Conservation (phyloP, 2,329 filamentous ascomycete genomes). For the Helminthosporium solani region DNA sequence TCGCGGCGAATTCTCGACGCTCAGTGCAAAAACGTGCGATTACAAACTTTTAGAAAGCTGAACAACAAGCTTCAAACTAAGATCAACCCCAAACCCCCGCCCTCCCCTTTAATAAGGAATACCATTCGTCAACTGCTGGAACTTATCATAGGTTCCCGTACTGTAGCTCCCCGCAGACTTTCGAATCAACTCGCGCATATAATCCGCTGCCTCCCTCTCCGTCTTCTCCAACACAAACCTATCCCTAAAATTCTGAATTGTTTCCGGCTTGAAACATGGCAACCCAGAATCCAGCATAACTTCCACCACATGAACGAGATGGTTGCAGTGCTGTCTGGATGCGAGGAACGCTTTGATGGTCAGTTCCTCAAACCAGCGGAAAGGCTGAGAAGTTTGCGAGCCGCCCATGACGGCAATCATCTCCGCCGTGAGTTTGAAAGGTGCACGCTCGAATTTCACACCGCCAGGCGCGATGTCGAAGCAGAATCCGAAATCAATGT, state of each 20-base stretch:
- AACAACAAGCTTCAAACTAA: too few species aligned
- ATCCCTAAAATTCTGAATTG: slow-evolving; percentile 86
- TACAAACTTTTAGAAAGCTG: too few species aligned
- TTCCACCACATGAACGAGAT: slow-evolving; percentile 83
- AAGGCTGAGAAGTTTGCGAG: slow-evolving; percentile 74
- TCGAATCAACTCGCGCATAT: slow-evolving; percentile 84
- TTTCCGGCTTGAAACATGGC: slow-evolving; percentile 97
- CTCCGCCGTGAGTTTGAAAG: slow-evolving; percentile 95
- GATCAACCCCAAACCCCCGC: not conserved
- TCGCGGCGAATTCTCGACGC: too few species aligned
- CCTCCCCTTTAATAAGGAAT: slow-evolving; percentile 73
- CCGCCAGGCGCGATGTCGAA: slow-evolving; percentile 98
- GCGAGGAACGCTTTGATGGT: slow-evolving; percentile 95
- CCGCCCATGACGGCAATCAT: slow-evolving; percentile 99
- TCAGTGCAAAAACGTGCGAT: too few species aligned
- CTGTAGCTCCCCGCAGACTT: slow-evolving; percentile 89
- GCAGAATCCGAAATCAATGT: slow-evolving; percentile 99
- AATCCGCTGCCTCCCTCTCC: slow-evolving; percentile 91
- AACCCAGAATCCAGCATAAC: slow-evolving; percentile 96
- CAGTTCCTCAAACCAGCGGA: slow-evolving; percentile 94
- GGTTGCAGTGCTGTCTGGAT: slow-evolving; percentile 79
- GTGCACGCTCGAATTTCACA: slow-evolving; percentile 94
- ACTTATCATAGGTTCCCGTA: slow-evolving; percentile 95
- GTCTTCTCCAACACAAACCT: slow-evolving; percentile 89
- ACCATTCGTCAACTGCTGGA: slow-evolving; percentile 94